These are phyloP conservation scores for Talaromyces albobiverticillius DNA, from an alignment of 2,329 filamentous ascomycete species.

Conservation along the genomic window DNA sequence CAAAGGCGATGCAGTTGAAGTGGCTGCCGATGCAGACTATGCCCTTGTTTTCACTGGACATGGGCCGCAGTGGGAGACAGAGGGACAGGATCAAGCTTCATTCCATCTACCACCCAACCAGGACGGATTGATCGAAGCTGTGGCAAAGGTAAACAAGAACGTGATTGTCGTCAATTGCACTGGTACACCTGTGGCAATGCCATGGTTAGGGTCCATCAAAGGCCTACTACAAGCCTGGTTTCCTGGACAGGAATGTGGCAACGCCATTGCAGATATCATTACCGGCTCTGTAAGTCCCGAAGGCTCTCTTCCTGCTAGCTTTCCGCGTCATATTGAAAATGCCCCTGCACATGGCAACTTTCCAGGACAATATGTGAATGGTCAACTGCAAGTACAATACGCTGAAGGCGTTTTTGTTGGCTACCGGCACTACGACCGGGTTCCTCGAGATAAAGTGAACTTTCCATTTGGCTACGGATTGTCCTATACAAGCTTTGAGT, in stretches of 20 bases:
- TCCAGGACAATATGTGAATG: conserved; percentile 62
- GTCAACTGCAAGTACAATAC: conserved; percentile 55
- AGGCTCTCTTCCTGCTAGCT: conserved; percentile 70
- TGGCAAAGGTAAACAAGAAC: conserved; percentile 64
- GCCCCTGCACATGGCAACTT: conserved; percentile 76
- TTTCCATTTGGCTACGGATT: conserved; percentile 80
- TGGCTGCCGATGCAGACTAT: neutral
- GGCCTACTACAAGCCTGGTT: conserved; percentile 77
- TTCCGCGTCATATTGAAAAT: conserved; percentile 65
- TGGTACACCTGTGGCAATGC: conserved; percentile 63
- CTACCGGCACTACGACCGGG: conserved; percentile 75
- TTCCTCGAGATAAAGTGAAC: conserved; percentile 56
- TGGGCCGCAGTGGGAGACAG: no score
- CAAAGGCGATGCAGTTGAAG: no score
- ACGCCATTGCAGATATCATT: conserved; percentile 73
- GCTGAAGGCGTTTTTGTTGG: conserved; percentile 78
- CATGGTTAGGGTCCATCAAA: conserved; percentile 42
- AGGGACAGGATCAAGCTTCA: neutral
- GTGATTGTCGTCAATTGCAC: conserved; percentile 73
- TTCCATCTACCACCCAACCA: neutral
- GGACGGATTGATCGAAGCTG: conserved; percentile 32
- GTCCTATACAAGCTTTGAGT: conserved; percentile 67
- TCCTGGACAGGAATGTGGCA: conserved; percentile 78
- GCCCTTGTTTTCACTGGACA: neutral
- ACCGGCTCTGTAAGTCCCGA: conserved; percentile 72